Percentiles rank a stretch among this genome's conserved stretches.
Evolutionary conservation across 371 early-diverging fungal species (phyloP).

Genomic region (Actinomortierella ambigua): DNA sequence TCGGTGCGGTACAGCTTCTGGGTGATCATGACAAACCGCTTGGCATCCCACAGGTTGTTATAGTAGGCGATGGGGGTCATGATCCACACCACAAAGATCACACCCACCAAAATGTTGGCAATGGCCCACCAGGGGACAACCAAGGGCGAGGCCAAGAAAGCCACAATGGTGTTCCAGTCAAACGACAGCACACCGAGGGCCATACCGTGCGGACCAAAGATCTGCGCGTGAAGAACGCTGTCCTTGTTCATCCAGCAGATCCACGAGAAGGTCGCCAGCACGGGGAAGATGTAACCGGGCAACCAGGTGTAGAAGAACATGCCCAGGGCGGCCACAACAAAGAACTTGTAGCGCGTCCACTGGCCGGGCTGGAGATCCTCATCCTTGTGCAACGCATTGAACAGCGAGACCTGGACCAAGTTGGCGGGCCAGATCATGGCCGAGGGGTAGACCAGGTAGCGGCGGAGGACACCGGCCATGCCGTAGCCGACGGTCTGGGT

Average conservation of each 20-base stretch:
- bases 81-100: constrained; percentile 69
- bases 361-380: constrained; percentile 24
- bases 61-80: constrained; percentile 70
- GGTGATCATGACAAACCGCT: constrained; percentile 61
- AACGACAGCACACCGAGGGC: constrained; percentile 69
- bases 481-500: constrained; percentile 82
- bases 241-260: constrained; percentile 54
- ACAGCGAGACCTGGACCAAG: constrained; percentile 74
- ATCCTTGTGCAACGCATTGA: constrained; percentile 67
- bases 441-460: constrained; percentile 66
- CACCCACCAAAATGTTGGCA: constrained; percentile 66
- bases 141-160: constrained; percentile 64
- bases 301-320: constrained; percentile 52
- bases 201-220: constrained; percentile 56
- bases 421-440: constrained; percentile 86
- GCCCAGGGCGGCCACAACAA: constrained; percentile 57
- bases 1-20: constrained; percentile 53
- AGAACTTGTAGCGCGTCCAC: constrained; percentile 61
- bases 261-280: constrained; percentile 58
- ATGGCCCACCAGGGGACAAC: constrained; percentile 66
- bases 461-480: constrained; percentile 76
- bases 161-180: constrained; percentile 71
- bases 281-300: constrained; percentile 59
- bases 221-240: constrained; percentile 36
- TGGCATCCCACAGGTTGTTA: constrained; percentile 63